Evolutionary conservation across 2,329 filamentous ascomycete species (phyloP).

Genomic region (Coleophoma eucalyptorum): DNA sequence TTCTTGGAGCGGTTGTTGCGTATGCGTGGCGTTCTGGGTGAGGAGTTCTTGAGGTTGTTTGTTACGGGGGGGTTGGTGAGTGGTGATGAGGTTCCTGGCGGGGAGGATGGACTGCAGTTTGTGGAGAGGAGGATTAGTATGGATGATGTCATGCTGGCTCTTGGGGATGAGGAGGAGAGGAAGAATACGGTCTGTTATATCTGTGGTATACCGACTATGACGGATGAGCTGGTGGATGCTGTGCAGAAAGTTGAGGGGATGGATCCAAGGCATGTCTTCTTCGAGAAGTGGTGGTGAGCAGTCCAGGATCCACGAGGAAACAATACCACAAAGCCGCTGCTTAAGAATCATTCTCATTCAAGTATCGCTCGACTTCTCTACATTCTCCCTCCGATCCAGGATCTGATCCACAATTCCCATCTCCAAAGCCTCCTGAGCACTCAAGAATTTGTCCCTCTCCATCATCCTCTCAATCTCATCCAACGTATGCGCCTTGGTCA

Average conservation of each 20-base stretch:
- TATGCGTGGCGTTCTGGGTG: neutral
- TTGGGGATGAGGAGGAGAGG: neutral
- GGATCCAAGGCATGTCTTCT: neutral
- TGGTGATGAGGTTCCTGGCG: neutral
- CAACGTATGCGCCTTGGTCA: slow-evolving; percentile 77
- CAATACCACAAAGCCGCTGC: neutral
- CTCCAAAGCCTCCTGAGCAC: slow-evolving; percentile 81
- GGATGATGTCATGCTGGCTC: neutral
- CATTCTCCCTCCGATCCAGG: slow-evolving; percentile 53
- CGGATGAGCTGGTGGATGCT: neutral
- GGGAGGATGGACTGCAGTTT: neutral
- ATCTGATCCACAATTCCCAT: slow-evolving; percentile 93
- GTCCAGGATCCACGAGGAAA: neutral
- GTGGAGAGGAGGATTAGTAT: neutral
- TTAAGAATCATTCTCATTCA: neutral
- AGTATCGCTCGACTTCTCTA: slow-evolving; percentile 10
- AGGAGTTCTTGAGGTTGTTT: neutral
- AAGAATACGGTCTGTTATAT: neutral
- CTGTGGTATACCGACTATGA: neutral
- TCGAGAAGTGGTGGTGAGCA: neutral
- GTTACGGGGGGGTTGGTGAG: neutral
- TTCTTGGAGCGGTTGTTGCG: slow-evolving; percentile 44
- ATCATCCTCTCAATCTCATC: slow-evolving; percentile 91
- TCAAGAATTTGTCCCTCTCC: slow-evolving; percentile 95
- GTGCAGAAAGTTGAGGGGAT: neutral